These are phyloP conservation scores for Apophysomyces elegans DNA, from an alignment of 371 early-diverging fungal species.

Conservation along the genomic window DNA sequence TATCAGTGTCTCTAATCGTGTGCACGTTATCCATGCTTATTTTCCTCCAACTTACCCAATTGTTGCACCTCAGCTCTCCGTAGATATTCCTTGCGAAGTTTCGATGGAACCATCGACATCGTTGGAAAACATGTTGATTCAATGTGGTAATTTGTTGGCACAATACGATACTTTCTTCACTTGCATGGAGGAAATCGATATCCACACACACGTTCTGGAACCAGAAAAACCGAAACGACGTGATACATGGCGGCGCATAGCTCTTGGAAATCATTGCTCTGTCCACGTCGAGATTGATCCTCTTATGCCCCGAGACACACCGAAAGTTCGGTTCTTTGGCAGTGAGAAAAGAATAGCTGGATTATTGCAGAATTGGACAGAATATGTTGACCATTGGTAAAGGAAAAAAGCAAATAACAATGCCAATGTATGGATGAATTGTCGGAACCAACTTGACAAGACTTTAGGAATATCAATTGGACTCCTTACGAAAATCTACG, in stretches of 20 bases:
- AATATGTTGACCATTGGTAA: background rate
- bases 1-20: slow-evolving; percentile 4
- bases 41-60: slow-evolving; percentile 32
- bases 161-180: slow-evolving; percentile 35
- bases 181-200: slow-evolving; percentile 48
- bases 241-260: slow-evolving; percentile 47
- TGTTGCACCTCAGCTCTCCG: slow-evolving; percentile 11
- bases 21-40: slow-evolving; percentile 19
- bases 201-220: slow-evolving; percentile 40
- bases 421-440: too few relatives aligned
- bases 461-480: slow-evolving; percentile 1
- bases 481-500: slow-evolving; percentile 17
- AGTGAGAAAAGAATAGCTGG: slow-evolving; percentile 31
- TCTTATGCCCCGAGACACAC: slow-evolving; percentile 23
- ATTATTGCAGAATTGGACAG: slow-evolving; percentile 30
- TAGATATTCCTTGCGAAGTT: slow-evolving; percentile 21
- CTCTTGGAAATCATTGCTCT: slow-evolving; percentile 48
- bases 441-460: background rate
- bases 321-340: slow-evolving; percentile 46
- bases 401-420: background rate
- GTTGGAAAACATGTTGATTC: slow-evolving; percentile 12
- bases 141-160: slow-evolving; percentile 19
- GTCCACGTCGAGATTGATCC: slow-evolving; percentile 41
- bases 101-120: slow-evolving; percentile 14
- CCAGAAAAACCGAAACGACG: slow-evolving; percentile 39